Conservation (phyloP, 2,329 filamentous ascomycete species). For the Amauroascus niger region DNA sequence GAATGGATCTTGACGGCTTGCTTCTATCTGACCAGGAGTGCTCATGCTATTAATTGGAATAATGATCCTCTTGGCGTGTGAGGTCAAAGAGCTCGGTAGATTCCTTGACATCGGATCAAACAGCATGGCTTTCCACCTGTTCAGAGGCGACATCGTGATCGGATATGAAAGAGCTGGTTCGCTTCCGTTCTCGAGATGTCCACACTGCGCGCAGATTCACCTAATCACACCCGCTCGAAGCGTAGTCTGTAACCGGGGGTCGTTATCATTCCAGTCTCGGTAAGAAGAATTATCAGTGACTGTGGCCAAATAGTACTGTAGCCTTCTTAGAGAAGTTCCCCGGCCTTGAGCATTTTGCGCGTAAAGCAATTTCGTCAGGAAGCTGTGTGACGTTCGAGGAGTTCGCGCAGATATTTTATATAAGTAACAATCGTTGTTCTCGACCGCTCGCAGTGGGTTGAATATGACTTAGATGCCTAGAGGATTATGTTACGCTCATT, state of each 20-base stretch:
- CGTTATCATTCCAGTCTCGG: neutral
- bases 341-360: neutral
- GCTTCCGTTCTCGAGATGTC: neutral
- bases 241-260: neutral
- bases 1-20: constrained; percentile 64
- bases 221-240: neutral
- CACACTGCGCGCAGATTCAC: neutral
- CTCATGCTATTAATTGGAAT: constrained; percentile 48
- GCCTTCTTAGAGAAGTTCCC: neutral
- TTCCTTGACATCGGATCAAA: neutral
- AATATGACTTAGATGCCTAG: no score
- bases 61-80: constrained; percentile 43
- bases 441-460: no score
- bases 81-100: constrained; percentile 17
- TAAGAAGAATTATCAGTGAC: neutral
- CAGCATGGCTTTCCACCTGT: neutral
- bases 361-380: neutral
- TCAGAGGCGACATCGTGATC: constrained; percentile 3
- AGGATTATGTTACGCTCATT: no score
- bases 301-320: neutral
- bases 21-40: constrained; percentile 46
- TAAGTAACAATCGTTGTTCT: neutral
- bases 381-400: neutral
- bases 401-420: neutral
- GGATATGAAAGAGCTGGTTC: neutral